A percentile compares a stretch with the other conserved stretches of the same genome.
phyloP scores from a whole-genome alignment of 1,139 yeast genomes.

The Yamadazyma friedrichii region DNA sequence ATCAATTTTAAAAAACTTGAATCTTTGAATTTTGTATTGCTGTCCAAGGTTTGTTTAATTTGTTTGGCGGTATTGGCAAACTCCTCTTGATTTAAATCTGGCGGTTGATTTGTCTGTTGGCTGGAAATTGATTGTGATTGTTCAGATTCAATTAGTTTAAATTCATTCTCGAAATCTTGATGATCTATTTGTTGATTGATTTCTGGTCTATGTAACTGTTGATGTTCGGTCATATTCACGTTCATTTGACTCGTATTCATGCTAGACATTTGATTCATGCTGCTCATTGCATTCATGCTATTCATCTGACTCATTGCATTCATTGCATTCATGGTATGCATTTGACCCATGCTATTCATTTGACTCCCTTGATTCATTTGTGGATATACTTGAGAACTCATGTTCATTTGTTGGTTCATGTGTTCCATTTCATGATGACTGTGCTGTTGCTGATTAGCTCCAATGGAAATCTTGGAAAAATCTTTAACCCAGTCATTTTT shows the following conservation, averaged over 20 bases:
- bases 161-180: slow-evolving; percentile 33
- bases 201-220: slow-evolving; percentile 29
- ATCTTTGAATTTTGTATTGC: slow-evolving; percentile 34
- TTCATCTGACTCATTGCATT: slow-evolving; percentile 10
- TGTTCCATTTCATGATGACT: background rate
- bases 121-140: slow-evolving; percentile 28
- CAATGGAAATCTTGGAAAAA: slow-evolving; percentile 8
- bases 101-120: slow-evolving; percentile 28
- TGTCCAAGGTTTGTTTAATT: slow-evolving; percentile 37
- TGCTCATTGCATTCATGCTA: background rate
- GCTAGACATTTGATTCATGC: background rate
- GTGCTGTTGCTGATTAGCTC: background rate
- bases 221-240: slow-evolving; percentile 24
- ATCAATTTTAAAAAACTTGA: slow-evolving; percentile 42
- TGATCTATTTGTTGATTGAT: slow-evolving; percentile 16
- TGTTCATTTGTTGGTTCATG: background rate
- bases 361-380: slow-evolving; percentile 2
- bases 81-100: slow-evolving; percentile 30
- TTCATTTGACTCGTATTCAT: slow-evolving; percentile 5
- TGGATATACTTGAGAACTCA: background rate
- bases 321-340: background rate
- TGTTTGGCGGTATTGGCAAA: slow-evolving; percentile 44
- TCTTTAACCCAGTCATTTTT: slow-evolving; percentile 8
- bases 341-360: background rate
- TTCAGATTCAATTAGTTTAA: slow-evolving; percentile 37